Percentiles rank a stretch among this genome's conserved stretches.
These are phyloP conservation scores for Penicillium ochrochloron DNA, from an alignment of 495 filamentous ascomycete species.

Conservation along the genomic window DNA sequence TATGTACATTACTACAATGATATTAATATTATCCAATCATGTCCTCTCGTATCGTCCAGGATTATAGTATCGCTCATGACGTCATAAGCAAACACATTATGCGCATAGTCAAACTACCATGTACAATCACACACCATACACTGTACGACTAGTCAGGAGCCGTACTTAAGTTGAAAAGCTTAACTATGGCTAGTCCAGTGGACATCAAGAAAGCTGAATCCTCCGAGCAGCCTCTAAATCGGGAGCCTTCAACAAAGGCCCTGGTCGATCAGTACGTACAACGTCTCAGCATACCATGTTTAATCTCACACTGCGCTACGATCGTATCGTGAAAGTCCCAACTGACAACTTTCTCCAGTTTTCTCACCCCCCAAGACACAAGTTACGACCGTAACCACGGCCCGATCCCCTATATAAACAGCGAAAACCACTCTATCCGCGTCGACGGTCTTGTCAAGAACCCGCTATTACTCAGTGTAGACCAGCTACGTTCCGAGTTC, in stretches of 20 bases:
- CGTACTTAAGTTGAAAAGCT: too few species aligned
- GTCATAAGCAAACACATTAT: background rate
- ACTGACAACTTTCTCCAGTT: constrained; percentile 30
- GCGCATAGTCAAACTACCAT: background rate
- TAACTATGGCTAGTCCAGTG: background rate
- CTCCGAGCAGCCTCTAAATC: constrained; percentile 41
- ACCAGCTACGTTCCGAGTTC: constrained; percentile 50
- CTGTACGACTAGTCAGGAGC: too few species aligned
- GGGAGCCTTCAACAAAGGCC: constrained; percentile 45
- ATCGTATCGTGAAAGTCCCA: background rate
- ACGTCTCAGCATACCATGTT: background rate
- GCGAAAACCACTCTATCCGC: constrained; percentile 44
- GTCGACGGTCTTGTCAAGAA: constrained; percentile 46
- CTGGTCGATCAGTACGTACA: constrained; percentile 11
- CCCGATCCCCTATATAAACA: constrained; percentile 51
- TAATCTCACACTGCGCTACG: background rate
- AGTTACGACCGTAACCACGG: constrained; percentile 59
- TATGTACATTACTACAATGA: too few species aligned
- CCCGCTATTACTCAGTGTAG: constrained; percentile 36
- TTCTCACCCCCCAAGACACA: constrained; percentile 44
- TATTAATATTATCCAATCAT: too few species aligned
- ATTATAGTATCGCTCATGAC: background rate
- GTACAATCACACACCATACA: background rate
- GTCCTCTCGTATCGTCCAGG: too few species aligned
- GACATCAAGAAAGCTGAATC: background rate